These are phyloP conservation scores for Phytophthora uliginosa DNA, from an alignment of 352 stramenopile species.

Conservation along the genomic window DNA sequence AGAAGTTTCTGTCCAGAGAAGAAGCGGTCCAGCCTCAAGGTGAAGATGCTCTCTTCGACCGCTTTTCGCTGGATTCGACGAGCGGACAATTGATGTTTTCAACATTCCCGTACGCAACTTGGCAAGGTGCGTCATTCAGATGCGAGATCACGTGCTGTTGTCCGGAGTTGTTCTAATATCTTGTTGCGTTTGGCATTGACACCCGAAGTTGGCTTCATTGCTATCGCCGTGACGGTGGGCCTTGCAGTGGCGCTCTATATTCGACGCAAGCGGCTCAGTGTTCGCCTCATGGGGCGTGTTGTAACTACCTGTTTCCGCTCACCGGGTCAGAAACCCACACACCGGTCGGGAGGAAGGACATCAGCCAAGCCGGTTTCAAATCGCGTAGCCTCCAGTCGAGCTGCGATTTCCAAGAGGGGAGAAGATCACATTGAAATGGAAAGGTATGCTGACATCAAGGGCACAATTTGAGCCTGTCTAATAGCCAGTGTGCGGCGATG, in stretches of 20 bases:
- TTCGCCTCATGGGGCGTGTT: constrained; percentile 28
- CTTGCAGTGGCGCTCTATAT: constrained; percentile 62
- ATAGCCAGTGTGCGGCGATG: neutral
- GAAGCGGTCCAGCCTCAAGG: constrained; percentile 37
- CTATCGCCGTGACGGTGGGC: constrained; percentile 59
- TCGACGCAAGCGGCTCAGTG: constrained; percentile 47
- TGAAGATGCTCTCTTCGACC: constrained; percentile 45
- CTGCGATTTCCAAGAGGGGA: constrained; percentile 32
- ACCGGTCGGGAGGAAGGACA: constrained; percentile 13
- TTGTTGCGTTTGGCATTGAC: neutral
- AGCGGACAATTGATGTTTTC: constrained; percentile 41
- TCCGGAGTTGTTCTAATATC: neutral
- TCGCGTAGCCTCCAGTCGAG: constrained; percentile 28
- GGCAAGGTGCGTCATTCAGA: constrained; percentile 50
- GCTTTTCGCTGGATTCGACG: constrained; percentile 37
- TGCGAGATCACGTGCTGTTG: neutral
- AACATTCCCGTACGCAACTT: constrained; percentile 58
- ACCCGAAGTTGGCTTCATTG: constrained; percentile 56
- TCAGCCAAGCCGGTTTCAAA: constrained; percentile 34
- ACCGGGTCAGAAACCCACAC: constrained; percentile 12
- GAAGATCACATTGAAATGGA: constrained; percentile 51
- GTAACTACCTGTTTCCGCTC: constrained; percentile 26
- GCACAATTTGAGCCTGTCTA: neutral
- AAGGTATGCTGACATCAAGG: constrained; percentile 33
- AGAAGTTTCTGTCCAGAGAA: constrained; percentile 45